phyloP scores from a whole-genome alignment of 148 eudicot genomes.

The Rhododendron henanense region DNA sequence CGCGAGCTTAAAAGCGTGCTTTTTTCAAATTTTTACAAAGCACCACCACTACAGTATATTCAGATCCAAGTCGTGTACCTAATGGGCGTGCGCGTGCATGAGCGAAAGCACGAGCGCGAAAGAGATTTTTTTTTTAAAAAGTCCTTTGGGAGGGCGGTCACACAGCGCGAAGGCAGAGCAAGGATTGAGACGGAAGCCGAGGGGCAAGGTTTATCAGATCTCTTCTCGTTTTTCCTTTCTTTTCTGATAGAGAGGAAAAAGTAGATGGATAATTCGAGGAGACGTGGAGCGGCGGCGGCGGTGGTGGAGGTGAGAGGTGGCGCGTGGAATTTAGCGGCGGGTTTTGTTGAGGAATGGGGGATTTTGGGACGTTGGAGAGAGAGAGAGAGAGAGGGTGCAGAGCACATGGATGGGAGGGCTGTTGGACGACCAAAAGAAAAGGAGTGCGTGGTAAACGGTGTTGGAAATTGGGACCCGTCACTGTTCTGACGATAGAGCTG shows the following conservation, averaged over 20 bases:
- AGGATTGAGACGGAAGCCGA: too few species aligned
- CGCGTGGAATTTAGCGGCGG: neutral
- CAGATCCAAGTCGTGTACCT: neutral
- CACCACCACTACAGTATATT: too few species aligned
- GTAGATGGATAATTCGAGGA: too few species aligned
- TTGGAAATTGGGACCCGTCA: neutral
- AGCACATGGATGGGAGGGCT: neutral
- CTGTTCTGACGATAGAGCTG: neutral
- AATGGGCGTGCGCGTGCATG: neutral
- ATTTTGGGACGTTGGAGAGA: neutral
- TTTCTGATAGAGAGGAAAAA: too few species aligned
- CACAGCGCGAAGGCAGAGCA: too few species aligned
- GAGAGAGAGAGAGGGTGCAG: neutral
- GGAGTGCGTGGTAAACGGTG: neutral
- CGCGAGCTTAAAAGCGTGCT: neutral
- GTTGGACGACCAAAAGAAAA: neutral
- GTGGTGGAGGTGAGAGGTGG: neutral
- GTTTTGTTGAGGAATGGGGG: neutral
- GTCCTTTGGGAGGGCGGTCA: neutral
- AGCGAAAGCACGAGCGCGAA: neutral
- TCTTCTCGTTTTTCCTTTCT: too few species aligned
- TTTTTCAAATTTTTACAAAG: too few species aligned
- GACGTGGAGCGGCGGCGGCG: neutral
- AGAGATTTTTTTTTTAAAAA: too few species aligned
- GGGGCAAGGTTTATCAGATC: too few species aligned